phyloP scores from a whole-genome alignment of 106 monocot species.

The Ottelia alismoides region DNA sequence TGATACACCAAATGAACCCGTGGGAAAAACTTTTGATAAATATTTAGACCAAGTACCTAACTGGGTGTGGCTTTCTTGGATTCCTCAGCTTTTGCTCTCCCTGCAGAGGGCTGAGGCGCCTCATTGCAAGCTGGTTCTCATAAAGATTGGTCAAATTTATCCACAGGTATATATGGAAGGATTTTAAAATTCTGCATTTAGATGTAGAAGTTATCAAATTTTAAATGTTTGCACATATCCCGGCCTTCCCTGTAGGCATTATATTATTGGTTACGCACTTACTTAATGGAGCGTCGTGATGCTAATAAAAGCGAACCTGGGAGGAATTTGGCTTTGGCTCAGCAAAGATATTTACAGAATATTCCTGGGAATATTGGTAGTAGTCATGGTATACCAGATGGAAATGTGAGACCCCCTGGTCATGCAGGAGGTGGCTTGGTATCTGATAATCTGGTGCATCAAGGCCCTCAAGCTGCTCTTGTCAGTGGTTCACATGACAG shows the following conservation, averaged over 20 bases:
- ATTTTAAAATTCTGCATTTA: neutral
- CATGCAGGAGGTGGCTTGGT: conserved; percentile 22
- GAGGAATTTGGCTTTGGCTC: conserved; percentile 53
- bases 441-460: conserved; percentile 42
- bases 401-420: conserved; percentile 35
- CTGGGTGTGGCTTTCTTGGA: conserved; percentile 99
- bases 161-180: conserved; percentile 59
- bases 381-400: conserved; percentile 42
- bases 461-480: conserved; percentile 28
- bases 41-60: conserved; percentile 93
- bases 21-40: conserved; percentile 82
- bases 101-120: conserved; percentile 86
- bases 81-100: conserved; percentile 90
- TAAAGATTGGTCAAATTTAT: conserved; percentile 78
- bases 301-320: conserved; percentile 76
- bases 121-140: conserved; percentile 79
- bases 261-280: conserved; percentile 97
- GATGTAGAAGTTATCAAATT: neutral
- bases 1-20: conserved; percentile 82
- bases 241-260: conserved; percentile 58
- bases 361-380: conserved; percentile 29
- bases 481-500: conserved; percentile 46
- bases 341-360: conserved; percentile 70
- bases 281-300: conserved; percentile 95
- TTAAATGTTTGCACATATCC: neutral